Percentiles rank a stretch among this genome's conserved stretches.
Conservation (phyloP, 805 yeast genomes). For the Hanseniaspora vineae region DNA sequence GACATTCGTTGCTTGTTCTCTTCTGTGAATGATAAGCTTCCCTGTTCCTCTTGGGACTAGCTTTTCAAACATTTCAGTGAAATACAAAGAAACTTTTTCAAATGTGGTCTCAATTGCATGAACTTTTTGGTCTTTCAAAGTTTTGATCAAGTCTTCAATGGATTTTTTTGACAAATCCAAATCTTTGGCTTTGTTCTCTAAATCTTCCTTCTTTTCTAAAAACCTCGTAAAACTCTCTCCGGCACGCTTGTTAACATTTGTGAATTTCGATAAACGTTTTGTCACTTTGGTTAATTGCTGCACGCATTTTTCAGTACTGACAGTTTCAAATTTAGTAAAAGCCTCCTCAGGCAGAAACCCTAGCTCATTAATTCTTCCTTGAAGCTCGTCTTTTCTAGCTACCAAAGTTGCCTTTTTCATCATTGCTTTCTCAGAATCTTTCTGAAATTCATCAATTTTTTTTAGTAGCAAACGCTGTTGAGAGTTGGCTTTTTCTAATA, state of each 20-base stretch:
- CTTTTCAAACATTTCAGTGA: conserved; percentile 60
- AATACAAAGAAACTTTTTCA: conserved; percentile 59
- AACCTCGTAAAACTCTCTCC: conserved; percentile 69
- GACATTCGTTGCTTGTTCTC: conserved; percentile 14
- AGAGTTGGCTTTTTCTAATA: conserved; percentile 38
- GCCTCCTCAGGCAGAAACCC: conserved; percentile 90
- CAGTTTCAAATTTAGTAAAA: conserved; percentile 34
- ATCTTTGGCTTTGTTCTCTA: conserved; percentile 53
- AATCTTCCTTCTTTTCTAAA: conserved; percentile 55
- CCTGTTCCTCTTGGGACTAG: conserved; percentile 82
- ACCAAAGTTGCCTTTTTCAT: conserved; percentile 47
- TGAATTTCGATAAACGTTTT: conserved; percentile 45
- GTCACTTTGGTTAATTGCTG: conserved; percentile 40
- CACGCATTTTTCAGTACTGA: conserved; percentile 41
- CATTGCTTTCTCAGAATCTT: conserved; percentile 49
- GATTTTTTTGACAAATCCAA: conserved; percentile 57
- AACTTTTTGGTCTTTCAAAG: conserved; percentile 65
- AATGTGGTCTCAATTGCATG: conserved; percentile 74
- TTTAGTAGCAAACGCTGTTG: conserved; percentile 41
- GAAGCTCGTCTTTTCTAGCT: conserved; percentile 57
- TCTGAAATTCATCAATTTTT: conserved; percentile 48
- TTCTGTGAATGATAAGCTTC: conserved; percentile 48
- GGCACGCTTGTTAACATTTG: conserved; percentile 82
- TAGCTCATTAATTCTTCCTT: conserved; percentile 59
- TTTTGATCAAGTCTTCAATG: conserved; percentile 56